Base-by-base conservation (phyloP, 345 rosid genomes). In the Cochlearia excelsa region DNA sequence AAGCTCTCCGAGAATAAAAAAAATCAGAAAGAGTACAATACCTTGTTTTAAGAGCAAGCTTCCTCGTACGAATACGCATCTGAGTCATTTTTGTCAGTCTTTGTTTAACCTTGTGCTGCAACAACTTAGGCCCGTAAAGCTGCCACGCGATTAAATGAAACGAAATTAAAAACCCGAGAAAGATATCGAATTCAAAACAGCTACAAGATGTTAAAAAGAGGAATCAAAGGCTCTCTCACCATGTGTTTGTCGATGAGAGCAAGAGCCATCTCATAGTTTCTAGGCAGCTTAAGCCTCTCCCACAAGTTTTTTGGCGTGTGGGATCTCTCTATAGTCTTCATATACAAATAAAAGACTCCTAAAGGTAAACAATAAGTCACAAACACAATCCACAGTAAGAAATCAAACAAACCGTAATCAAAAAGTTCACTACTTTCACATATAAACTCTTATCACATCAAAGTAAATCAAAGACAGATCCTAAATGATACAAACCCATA, bases 251-350 rank as follows among this genome's bases (percentile, higher is more conserved):
- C 90, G 72, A 94, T 85, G 61, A 83, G 64, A 74, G 84, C 97
- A 68, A 94, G 95, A 29, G 99, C 95, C 74, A 81, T 81, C 74
- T 87, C 96, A 35, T 94, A 94, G 74, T 94, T 87, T 57, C 74
- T 76, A 0, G 97, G 93, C 42, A 94, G 57, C 81, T 87, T 90
- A 31, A 94, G 67, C 67, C 93, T 84, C 79, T 87, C 97, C 99
- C 99, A 90, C 38, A 94, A 76, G 54, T 87, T 70, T 47, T 84
- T 77, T 0, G 99, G 97, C 75, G 71, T 84, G 74, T 90, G 97
- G 63, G 97, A 95, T 79, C 96, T 84, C 80, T 94, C 99, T 53
- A 87, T 94, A 26, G 97, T 85, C 78, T 90, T 90, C 95, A 90
- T 84, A 71, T 90, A 87, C 38, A 90, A 69, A 77, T 87, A 90